phyloP scores from a whole-genome alignment of 2,329 filamentous ascomycete genomes.

The Ophiostoma tasmaniense region DNA sequence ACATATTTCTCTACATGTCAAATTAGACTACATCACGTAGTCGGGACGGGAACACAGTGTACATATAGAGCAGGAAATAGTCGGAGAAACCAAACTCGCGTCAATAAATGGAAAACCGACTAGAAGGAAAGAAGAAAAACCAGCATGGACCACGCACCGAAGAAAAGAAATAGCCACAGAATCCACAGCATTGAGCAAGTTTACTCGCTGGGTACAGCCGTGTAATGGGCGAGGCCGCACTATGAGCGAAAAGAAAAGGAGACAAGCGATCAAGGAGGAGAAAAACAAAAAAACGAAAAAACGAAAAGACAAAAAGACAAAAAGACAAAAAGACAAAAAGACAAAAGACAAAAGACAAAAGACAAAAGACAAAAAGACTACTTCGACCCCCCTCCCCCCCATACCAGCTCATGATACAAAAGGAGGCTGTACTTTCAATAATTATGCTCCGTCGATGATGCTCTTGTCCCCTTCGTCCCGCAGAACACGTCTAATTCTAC shows the following conservation, averaged over 20 bases:
- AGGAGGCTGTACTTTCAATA: not conserved
- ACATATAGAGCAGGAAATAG: not conserved
- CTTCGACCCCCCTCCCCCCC: not conserved
- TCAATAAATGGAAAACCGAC: not conserved
- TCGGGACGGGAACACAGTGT: not conserved
- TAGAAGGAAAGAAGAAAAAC: not conserved
- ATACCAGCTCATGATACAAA: not conserved
- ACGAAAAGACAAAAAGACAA: no score
- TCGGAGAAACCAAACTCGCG: not conserved
- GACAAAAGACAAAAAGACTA: not conserved
- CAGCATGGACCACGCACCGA: not conserved
- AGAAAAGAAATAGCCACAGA: not conserved
- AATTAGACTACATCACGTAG: not conserved
- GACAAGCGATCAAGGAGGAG: no score
- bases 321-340: no score
- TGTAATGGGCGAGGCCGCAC: not conserved
- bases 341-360: not conserved
- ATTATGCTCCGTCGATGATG: not conserved
- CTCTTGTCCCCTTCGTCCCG: not conserved
- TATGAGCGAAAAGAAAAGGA: no score
- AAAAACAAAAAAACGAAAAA: no score
- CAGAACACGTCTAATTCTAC: not conserved
- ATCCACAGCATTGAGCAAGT: not conserved
- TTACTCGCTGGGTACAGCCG: not conserved
- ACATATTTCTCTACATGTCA: not conserved